Conservation (phyloP, 495 filamentous ascomycete genomes). For the Oleoguttula mirabilis region DNA sequence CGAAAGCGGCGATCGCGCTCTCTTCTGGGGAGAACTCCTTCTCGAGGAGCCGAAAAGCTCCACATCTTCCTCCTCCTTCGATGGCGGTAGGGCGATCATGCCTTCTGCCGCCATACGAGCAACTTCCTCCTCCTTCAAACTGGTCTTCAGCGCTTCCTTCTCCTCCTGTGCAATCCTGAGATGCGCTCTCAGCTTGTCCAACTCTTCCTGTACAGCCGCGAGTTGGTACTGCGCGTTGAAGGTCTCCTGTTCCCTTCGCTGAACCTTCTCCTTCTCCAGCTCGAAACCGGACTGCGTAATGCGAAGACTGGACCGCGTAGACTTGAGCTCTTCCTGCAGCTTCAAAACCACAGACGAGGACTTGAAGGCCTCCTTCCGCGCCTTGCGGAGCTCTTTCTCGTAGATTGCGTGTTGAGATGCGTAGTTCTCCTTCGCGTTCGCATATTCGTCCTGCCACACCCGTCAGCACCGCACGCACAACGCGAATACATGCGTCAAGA, state of each 20-base stretch:
- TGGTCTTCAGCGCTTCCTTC: constrained; percentile 52
- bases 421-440: constrained; percentile 61
- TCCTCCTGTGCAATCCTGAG: constrained; percentile 58
- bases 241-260: constrained; percentile 57
- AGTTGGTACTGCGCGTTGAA: constrained; percentile 64
- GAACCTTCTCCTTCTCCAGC: constrained; percentile 34
- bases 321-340: constrained; percentile 70
- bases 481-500: constrained; percentile 20
- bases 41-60: constrained; percentile 18
- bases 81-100: constrained; percentile 43
- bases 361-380: constrained; percentile 78
- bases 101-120: constrained; percentile 53
- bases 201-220: constrained; percentile 60
- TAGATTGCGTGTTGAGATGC: constrained; percentile 59
- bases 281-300: constrained; percentile 42
- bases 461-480: constrained; percentile 4
- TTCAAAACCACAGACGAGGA: constrained; percentile 65
- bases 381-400: constrained; percentile 72
- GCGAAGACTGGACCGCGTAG: constrained; percentile 43
- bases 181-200: constrained; percentile 50
- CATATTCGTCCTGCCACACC: constrained; percentile 54
- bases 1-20: constrained; percentile 21
- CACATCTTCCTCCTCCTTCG: constrained; percentile 31
- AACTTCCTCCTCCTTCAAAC: constrained; percentile 47
- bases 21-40: constrained; percentile 22